These are phyloP conservation scores for Cryptococcus sp. DNA, from an alignment of 1,284 basidiomycete genomes.

Conservation along the genomic window DNA sequence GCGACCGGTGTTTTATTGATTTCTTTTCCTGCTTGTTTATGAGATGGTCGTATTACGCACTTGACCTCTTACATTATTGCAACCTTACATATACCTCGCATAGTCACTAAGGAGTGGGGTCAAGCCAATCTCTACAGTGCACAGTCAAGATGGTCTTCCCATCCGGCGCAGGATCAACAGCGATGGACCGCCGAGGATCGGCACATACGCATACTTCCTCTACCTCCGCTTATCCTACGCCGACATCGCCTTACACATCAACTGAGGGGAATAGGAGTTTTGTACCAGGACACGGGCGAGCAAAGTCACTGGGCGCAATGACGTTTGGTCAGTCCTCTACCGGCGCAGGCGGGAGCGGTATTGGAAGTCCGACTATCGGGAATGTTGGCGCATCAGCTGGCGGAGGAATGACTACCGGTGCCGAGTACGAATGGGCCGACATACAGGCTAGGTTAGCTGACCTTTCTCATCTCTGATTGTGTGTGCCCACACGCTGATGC, in stretches of 20 bases:
- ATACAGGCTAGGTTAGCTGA: constrained; percentile 53
- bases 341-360: too few species aligned
- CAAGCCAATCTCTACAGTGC: too few species aligned
- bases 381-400: neutral
- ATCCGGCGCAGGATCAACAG: constrained; percentile 1
- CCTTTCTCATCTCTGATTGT: neutral
- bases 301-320: constrained; percentile 26
- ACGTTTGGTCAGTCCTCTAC: constrained; percentile 1
- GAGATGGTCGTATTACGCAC: too few species aligned
- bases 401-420: constrained; percentile 53
- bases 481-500: neutral
- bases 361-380: constrained; percentile 6
- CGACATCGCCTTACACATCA: neutral
- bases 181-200: constrained; percentile 19
- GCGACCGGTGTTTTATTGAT: too few species aligned
- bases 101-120: too few species aligned
- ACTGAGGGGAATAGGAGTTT: neutral
- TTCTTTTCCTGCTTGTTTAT: too few species aligned
- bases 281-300: constrained; percentile 21
- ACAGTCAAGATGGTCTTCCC: constrained; percentile 10
- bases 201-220: constrained; percentile 14
- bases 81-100: too few species aligned
- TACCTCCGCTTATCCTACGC: neutral
- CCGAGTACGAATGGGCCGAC: constrained; percentile 69
- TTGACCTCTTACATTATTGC: neutral